Evolutionary conservation across 371 early-diverging fungal genomes (phyloP), one percentile per base, ranked within the genome.

Genomic region (Nematocida homosporus): DNA sequence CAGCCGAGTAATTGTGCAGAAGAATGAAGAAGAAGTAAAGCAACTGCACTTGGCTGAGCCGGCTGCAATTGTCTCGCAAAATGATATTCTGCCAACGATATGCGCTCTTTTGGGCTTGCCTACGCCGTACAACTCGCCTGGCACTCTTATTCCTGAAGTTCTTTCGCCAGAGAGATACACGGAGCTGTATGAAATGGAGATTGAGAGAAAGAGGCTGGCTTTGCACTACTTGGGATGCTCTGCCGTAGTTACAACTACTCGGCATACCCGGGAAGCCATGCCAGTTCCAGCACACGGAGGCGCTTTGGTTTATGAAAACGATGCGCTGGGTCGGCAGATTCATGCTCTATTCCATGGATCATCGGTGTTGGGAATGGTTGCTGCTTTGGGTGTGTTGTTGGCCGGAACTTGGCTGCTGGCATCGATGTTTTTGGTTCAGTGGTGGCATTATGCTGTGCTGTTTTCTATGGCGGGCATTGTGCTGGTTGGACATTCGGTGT

Each of bases 1-100:
- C 6, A 32, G 56, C 10, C 44, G 59, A 10, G 2, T 2, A 10
- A 25, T 47, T 18, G 37, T 63, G 37, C 54, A 48, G 27, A 38
- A 60, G 41, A 34, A 75, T 27, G 40, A 13, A 16, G 16, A 25
- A 4, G 75, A 75, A 18, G 18, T 54, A 20, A 16, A 5, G 1
- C 37, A 65, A 34, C 65, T 75, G 1, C n/a, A 65, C 35, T 32
- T 75, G 23, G 13, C 18, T 13, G 69, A 68, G 56, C 13, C 37
- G 1, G 34, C 55, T 29, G 60, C 56, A 29, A 59, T 68, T 30
- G 41, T 56, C 44, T 81, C 82, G 56, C 84, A 84, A 51, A 79
- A 82, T 56, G 84, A 84, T 61, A 84, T 84, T 59, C 44, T 84
- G 8, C 79, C 80, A 1, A 84, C 84, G 13, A 48, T 84, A 8